A percentile compares a stretch with the other conserved stretches of the same genome.
Evolutionary conservation across 345 rosid species (phyloP).

Genomic region (Carallia pectinifolia): DNA sequence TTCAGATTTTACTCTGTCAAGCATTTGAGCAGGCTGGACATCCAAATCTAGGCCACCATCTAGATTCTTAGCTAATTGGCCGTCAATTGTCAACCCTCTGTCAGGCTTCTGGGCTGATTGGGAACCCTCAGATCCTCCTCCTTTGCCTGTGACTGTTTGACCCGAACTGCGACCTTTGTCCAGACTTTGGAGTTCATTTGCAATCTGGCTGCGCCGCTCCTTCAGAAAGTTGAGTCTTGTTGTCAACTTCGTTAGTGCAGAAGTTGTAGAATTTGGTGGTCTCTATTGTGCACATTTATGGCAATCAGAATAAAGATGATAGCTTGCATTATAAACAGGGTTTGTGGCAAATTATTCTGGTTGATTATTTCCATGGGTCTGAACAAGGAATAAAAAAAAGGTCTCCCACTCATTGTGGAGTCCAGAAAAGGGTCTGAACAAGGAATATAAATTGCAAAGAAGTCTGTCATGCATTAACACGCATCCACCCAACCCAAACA

Average conservation of each 20-base stretch:
- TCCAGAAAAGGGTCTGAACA: too few species aligned
- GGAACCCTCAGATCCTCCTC: conserved; percentile 9
- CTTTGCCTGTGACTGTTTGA: conserved; percentile 19
- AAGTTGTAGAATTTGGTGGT: conserved; percentile 40
- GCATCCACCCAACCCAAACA: neutral
- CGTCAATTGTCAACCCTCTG: conserved; percentile 10
- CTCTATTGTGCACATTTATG: conserved; percentile 37
- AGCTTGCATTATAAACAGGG: too few species aligned
- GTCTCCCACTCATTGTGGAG: neutral
- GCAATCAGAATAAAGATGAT: neutral
- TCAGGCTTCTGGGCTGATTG: conserved; percentile 10
- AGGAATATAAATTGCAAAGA: too few species aligned
- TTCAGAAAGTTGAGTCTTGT: conserved; percentile 76
- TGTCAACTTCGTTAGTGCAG: conserved; percentile 76
- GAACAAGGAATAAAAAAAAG: neutral
- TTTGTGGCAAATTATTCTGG: too few species aligned
- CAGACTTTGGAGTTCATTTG: conserved; percentile 52
- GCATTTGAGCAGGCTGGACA: conserved; percentile 12
- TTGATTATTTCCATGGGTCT: neutral
- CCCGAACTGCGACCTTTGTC: conserved; percentile 43
- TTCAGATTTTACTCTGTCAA: conserved; percentile 46
- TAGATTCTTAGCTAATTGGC: neutral
- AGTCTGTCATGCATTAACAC: neutral
- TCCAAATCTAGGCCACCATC: conserved; percentile 15
- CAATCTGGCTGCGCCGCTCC: conserved; percentile 70